Percentiles rank a stretch among this genome's conserved stretches.
These are phyloP conservation scores for Papiliotrema laurentii DNA, from an alignment of 1,284 basidiomycete species.

Conservation along the genomic window DNA sequence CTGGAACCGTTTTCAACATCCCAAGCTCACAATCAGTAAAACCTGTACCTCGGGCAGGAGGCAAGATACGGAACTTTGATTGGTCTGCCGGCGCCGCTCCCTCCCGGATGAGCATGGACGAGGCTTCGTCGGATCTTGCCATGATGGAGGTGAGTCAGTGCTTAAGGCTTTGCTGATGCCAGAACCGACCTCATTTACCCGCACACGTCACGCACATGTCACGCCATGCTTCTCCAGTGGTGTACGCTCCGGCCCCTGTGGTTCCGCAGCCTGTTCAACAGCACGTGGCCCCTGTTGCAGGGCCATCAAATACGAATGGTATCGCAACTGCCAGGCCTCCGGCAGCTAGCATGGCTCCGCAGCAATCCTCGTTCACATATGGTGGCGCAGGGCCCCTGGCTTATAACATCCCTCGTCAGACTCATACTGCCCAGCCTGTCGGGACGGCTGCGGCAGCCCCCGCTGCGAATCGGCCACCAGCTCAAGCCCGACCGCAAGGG, in stretches of 20 bases:
- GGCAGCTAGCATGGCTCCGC: too few species aligned
- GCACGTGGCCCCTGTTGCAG: background rate
- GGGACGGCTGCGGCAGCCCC: background rate
- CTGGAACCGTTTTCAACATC: too few species aligned
- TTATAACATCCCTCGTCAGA: too few species aligned
- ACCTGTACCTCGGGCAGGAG: slow-evolving; percentile 31
- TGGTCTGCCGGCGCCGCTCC: slow-evolving; percentile 42
- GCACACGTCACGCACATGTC: slow-evolving; percentile 11
- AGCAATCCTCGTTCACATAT: too few species aligned
- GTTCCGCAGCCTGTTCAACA: slow-evolving; percentile 3
- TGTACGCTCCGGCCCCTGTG: slow-evolving; percentile 12
- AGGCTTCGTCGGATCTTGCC: slow-evolving; percentile 35
- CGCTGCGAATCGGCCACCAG: slow-evolving; percentile 2
- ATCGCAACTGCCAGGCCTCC: too few species aligned
- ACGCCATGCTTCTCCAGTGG: slow-evolving; percentile 31
- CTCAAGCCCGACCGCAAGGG: slow-evolving; percentile 10
- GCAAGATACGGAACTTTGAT: slow-evolving; percentile 22
- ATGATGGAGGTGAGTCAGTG: slow-evolving; percentile 41
- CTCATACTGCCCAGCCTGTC: too few species aligned
- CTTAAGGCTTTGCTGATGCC: background rate
- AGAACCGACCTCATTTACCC: background rate
- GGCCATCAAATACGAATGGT: slow-evolving; percentile 7
- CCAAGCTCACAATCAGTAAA: too few species aligned
- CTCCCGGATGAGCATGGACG: slow-evolving; percentile 22
- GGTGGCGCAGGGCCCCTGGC: too few species aligned